A percentile compares a stretch with the other conserved stretches of the same genome.
phyloP scores from a whole-genome alignment of 139 green algal species.

The Penium margaritaceum region DNA sequence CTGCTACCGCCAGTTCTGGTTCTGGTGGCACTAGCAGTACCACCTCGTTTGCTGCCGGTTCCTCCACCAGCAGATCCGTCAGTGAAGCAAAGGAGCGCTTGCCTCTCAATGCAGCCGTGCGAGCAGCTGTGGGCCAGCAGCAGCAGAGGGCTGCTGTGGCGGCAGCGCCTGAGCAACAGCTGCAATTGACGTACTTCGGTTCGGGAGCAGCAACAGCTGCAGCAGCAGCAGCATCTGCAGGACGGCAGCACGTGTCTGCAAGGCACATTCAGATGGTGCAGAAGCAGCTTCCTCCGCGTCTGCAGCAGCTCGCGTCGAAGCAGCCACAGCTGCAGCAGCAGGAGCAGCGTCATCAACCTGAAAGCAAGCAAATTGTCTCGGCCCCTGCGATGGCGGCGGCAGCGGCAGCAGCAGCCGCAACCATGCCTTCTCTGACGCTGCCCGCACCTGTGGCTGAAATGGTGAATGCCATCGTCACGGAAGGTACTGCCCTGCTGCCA shows the following conservation, averaged over 20 bases:
- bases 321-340: neutral
- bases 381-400: too few species aligned
- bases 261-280: neutral
- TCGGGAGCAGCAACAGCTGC: neutral
- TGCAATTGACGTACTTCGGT: too few species aligned
- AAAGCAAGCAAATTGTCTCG: too few species aligned
- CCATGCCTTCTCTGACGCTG: neutral
- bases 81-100: too few species aligned
- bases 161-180: too few species aligned
- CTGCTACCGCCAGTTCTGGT: too few species aligned
- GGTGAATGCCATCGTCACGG: neutral
- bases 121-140: too few species aligned
- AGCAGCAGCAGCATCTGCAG: neutral
- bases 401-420: neutral
- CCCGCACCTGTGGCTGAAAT: neutral
- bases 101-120: too few species aligned
- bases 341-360: neutral
- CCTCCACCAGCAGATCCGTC: too few species aligned
- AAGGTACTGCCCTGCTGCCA: constrained; percentile 19
- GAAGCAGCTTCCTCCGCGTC: neutral
- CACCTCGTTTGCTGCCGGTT: too few species aligned
- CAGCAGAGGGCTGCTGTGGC: too few species aligned
- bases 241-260: neutral
- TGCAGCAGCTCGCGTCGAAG: neutral
- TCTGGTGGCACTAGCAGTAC: too few species aligned